Evolutionary conservation across 2,329 filamentous ascomycete genomes (phyloP).

Genomic region (Pyrenophora graminea): DNA sequence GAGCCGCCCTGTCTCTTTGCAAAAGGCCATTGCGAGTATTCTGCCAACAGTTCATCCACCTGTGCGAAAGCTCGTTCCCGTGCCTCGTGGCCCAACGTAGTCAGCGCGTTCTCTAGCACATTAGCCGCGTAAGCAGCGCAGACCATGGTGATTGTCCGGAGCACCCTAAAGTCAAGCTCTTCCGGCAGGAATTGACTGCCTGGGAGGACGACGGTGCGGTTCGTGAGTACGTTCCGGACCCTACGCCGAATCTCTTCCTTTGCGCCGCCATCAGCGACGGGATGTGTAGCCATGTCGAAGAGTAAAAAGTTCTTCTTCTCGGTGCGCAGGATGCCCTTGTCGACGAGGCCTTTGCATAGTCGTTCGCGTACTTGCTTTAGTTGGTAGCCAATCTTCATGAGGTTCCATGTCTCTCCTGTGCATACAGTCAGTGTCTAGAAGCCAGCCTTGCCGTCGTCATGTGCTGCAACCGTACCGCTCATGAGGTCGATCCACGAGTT

Average conservation of each 20-base stretch:
- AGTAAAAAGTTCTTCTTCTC: conserved; percentile 99
- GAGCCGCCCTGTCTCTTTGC: conserved; percentile 75
- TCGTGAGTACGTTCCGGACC: conserved; percentile 89
- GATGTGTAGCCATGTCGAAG: conserved; percentile 99
- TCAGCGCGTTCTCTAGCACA: conserved; percentile 95
- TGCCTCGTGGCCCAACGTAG: conserved; percentile 89
- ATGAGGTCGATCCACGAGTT: conserved; percentile 98
- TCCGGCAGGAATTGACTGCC: conserved; percentile 88
- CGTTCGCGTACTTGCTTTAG: conserved; percentile 98
- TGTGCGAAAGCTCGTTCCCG: conserved; percentile 94
- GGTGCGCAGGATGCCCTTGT: conserved; percentile 97
- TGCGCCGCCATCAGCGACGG: conserved; percentile 91
- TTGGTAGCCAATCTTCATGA: conserved; percentile 99
- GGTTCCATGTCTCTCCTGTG: conserved; percentile 96
- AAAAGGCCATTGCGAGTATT: conserved; percentile 98
- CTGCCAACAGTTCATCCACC: conserved; percentile 91
- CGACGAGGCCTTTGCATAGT: conserved; percentile 93
- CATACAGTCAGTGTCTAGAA: conserved; percentile 23
- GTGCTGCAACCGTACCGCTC: conserved; percentile 70
- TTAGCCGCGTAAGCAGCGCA: conserved; percentile 98
- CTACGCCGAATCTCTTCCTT: conserved; percentile 96
- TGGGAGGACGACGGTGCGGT: conserved; percentile 89
- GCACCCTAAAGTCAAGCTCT: conserved; percentile 89
- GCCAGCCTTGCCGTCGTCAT: neutral
- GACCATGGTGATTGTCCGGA: conserved; percentile 92